phyloP scores from a whole-genome alignment of 179 eudicot species.

The Vitellaria paradoxa region DNA sequence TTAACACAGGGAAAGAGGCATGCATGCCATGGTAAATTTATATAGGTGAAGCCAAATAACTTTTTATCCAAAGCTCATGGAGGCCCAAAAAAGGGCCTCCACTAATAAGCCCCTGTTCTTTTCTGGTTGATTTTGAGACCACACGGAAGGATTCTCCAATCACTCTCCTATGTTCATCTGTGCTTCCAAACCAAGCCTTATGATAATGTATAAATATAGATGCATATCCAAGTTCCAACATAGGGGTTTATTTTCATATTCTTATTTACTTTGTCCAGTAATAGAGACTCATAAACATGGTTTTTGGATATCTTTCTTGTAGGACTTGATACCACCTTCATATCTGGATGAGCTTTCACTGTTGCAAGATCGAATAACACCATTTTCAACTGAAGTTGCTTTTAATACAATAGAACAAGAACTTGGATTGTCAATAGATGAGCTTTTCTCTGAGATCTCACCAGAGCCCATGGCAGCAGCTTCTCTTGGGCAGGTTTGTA shows the following conservation, averaged over 20 bases:
- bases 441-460: slow-evolving; percentile 83
- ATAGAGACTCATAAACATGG: neutral
- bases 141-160: neutral
- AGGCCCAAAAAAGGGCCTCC: neutral
- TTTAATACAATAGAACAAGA: slow-evolving; percentile 81
- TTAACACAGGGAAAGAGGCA: neutral
- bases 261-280: neutral
- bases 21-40: neutral
- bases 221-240: neutral
- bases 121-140: neutral
- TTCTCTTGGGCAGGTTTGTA: slow-evolving; percentile 90
- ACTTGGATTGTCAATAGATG: slow-evolving; percentile 68
- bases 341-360: slow-evolving; percentile 84
- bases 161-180: neutral
- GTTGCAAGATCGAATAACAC: slow-evolving; percentile 87
- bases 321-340: slow-evolving; percentile 94
- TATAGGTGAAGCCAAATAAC: neutral
- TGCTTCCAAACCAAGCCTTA: neutral
- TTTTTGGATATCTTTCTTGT: slow-evolving; percentile 11
- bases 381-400: slow-evolving; percentile 81
- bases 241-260: neutral
- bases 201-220: neutral
- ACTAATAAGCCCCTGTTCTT: neutral
- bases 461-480: slow-evolving; percentile 96
- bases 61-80: neutral